Conservation (phyloP, 2,329 filamentous ascomycete species). For the Stemphylium beticola region DNA sequence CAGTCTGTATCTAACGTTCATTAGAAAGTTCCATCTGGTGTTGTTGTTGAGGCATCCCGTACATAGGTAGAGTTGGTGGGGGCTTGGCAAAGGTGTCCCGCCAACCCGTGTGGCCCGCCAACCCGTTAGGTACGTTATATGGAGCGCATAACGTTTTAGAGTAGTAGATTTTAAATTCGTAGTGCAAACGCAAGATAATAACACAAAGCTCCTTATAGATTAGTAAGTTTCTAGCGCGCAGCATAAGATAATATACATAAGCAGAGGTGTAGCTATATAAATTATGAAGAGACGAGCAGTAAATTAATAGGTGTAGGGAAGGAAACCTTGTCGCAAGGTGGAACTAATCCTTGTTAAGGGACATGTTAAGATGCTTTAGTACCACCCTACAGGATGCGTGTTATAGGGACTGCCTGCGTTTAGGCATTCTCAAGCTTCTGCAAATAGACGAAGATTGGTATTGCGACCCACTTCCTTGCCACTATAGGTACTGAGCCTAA, state of each 20-base stretch:
- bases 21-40: no score
- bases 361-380: slow-evolving; percentile 2
- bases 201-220: slow-evolving; percentile 1
- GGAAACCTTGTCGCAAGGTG: slow-evolving; percentile 1
- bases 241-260: slow-evolving; percentile 5
- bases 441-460: not conserved
- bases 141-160: slow-evolving; percentile 6
- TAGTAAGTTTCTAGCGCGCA: not conserved
- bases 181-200: slow-evolving; percentile 1
- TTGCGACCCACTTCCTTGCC: slow-evolving; percentile 4
- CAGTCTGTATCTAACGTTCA: no score
- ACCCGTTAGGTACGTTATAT: not conserved
- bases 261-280: slow-evolving; percentile 7
- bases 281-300: slow-evolving; percentile 4
- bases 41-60: no score
- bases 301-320: slow-evolving; percentile 5
- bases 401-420: not conserved
- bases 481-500: slow-evolving; percentile 5
- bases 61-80: no score
- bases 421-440: slow-evolving; percentile 1
- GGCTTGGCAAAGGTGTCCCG: no score
- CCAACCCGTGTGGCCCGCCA: no score
- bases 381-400: not conserved
- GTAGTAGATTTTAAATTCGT: not conserved
- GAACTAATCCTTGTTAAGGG: slow-evolving; percentile 1